phyloP scores from a whole-genome alignment of 2,329 filamentous ascomycete genomes.

The Calycina herbarum region DNA sequence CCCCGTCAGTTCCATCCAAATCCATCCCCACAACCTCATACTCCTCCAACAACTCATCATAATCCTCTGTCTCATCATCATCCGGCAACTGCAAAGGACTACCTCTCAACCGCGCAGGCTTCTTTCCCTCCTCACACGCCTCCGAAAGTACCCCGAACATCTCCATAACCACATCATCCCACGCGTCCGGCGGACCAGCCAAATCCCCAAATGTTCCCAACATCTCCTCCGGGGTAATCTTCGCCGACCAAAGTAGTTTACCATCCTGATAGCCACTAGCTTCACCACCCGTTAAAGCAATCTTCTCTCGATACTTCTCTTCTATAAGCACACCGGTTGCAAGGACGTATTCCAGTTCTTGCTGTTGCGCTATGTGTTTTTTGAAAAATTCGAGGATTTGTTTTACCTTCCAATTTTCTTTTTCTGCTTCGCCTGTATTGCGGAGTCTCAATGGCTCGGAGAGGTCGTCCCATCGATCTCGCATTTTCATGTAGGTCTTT shows the following conservation, averaged over 20 bases:
- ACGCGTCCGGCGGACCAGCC: background rate
- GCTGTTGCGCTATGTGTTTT: background rate
- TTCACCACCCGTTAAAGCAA: background rate
- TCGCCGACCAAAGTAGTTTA: background rate
- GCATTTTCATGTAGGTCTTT: background rate
- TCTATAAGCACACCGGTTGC: background rate
- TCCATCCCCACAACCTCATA: conserved; percentile 14
- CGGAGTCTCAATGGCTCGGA: background rate
- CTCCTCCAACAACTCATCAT: conserved; percentile 11
- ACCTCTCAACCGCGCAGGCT: background rate
- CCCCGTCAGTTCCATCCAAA: conserved; percentile 7
- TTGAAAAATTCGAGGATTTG: background rate
- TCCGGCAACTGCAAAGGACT: background rate
- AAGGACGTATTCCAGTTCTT: background rate
- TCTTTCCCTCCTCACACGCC: background rate
- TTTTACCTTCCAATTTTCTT: background rate
- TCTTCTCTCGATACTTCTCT: background rate
- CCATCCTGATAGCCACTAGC: background rate
- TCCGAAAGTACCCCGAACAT: background rate
- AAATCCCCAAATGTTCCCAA: background rate
- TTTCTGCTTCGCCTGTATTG: background rate
- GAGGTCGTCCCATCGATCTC: background rate
- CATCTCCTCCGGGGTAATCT: background rate
- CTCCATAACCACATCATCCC: background rate
- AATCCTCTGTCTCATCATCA: conserved; percentile 20